These are phyloP conservation scores for Mortierella sp. DNA, from an alignment of 371 early-diverging fungal species.

Conservation along the genomic window DNA sequence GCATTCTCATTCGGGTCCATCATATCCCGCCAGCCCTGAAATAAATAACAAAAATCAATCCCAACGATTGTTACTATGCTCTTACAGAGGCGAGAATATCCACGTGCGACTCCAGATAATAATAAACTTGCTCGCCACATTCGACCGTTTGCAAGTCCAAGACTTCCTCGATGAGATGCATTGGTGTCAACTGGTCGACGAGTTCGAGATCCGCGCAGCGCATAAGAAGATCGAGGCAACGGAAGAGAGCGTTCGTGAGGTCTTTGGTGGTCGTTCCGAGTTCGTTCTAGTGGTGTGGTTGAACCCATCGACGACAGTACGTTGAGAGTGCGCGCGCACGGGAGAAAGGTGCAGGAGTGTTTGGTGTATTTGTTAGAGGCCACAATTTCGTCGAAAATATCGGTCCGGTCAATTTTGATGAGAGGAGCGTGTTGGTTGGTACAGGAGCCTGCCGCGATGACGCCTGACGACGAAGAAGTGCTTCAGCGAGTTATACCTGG, in stretches of 20 bases:
- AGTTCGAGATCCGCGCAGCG: slow-evolving; percentile 49
- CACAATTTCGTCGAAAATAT: neutral
- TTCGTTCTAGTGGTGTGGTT: slow-evolving; percentile 29
- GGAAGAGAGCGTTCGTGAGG: slow-evolving; percentile 43
- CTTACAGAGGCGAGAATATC: slow-evolving; percentile 69
- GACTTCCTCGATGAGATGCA: slow-evolving; percentile 76
- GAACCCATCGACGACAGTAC: slow-evolving; percentile 2
- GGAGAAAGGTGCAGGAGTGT: slow-evolving; percentile 10
- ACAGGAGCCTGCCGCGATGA: slow-evolving; percentile 4
- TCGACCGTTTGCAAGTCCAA: slow-evolving; percentile 75
- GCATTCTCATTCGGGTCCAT: neutral
- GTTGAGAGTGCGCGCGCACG: neutral
- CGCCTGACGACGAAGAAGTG: neutral
- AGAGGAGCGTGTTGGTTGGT: neutral
- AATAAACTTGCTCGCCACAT: slow-evolving; percentile 72
- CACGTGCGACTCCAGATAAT: slow-evolving; percentile 74
- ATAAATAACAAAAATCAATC: neutral
- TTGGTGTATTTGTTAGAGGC: slow-evolving; percentile 9
- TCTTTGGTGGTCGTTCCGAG: slow-evolving; percentile 24
- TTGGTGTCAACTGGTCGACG: slow-evolving; percentile 63
- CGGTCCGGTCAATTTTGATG: neutral
- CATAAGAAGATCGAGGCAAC: slow-evolving; percentile 40
- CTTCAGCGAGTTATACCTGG: slow-evolving; percentile 38
- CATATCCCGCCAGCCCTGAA: neutral
- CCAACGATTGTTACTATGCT: neutral